Conservation (phyloP, 1,284 basidiomycete genomes). For the Trichosporon asahii region DNA sequence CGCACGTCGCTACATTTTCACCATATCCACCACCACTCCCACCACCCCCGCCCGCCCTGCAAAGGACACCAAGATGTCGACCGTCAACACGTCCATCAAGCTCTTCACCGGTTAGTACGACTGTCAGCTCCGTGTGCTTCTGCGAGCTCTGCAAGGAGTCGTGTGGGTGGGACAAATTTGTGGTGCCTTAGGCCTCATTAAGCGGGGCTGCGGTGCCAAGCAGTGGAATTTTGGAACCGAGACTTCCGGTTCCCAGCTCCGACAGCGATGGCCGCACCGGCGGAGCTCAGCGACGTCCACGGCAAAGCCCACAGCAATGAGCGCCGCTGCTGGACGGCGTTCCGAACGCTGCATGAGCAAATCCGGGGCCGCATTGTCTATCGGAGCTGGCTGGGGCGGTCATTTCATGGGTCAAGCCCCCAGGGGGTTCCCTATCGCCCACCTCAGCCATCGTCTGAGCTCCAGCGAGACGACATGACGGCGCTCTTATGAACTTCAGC, state of each 20-base stretch:
- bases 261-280: neutral
- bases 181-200: conserved; percentile 3
- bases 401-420: neutral
- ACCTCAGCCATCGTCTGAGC: neutral
- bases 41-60: conserved; percentile 6
- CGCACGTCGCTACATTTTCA: neutral
- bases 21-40: neutral
- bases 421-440: neutral
- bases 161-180: conserved; percentile 2
- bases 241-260: neutral
- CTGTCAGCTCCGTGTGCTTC: neutral
- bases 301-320: neutral
- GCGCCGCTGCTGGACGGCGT: neutral
- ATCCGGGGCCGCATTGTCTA: neutral
- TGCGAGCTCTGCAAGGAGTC: neutral
- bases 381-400: neutral
- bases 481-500: neutral
- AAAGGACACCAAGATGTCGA: conserved; percentile 35
- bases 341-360: neutral
- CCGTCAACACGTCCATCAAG: conserved; percentile 63
- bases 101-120: conserved; percentile 76
- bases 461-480: neutral
- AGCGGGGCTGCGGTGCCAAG: neutral
- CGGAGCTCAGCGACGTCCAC: neutral
- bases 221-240: conserved; percentile 2